These are phyloP conservation scores for Starmerella roubikii DNA, from an alignment of 805 yeast species.

Conservation along the genomic window DNA sequence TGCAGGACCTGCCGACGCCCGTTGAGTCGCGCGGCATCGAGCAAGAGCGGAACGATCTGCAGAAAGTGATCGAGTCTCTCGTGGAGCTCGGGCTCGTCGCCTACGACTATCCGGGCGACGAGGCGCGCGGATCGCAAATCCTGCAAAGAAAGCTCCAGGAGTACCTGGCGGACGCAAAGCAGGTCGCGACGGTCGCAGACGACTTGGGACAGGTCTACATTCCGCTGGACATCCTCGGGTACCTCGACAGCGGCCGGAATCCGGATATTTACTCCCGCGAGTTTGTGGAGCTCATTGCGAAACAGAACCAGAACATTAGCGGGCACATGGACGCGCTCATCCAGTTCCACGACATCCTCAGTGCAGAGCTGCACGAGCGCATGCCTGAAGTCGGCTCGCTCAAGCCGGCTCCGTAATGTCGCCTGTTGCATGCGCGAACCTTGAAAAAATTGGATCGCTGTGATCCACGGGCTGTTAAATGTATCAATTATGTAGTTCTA, in stretches of 20 bases:
- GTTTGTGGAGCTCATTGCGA: conserved; percentile 85
- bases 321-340: conserved; percentile 67
- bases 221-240: conserved; percentile 76
- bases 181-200: conserved; percentile 11
- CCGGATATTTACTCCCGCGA: conserved; percentile 96
- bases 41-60: conserved; percentile 28
- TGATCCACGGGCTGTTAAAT: too few relatives aligned
- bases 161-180: conserved; percentile 16
- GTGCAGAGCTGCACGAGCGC: too few relatives aligned
- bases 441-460: too few relatives aligned
- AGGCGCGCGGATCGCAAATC: conserved; percentile 60
- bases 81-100: conserved; percentile 83
- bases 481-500: too few relatives aligned
- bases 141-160: conserved; percentile 24
- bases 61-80: conserved; percentile 58
- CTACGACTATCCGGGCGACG: conserved; percentile 77
- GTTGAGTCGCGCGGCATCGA: conserved; percentile 16
- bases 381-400: too few relatives aligned
- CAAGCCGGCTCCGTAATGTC: too few relatives aligned
- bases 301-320: conserved; percentile 72
- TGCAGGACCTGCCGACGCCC: conserved; percentile 19
- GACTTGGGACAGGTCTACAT: conserved; percentile 14
- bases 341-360: conserved; percentile 48
- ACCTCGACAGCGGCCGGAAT: conserved; percentile 91
- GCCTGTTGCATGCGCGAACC: too few relatives aligned